These are phyloP conservation scores for Populus deltoides DNA, from an alignment of 345 rosid genomes.

Conservation along the genomic window DNA sequence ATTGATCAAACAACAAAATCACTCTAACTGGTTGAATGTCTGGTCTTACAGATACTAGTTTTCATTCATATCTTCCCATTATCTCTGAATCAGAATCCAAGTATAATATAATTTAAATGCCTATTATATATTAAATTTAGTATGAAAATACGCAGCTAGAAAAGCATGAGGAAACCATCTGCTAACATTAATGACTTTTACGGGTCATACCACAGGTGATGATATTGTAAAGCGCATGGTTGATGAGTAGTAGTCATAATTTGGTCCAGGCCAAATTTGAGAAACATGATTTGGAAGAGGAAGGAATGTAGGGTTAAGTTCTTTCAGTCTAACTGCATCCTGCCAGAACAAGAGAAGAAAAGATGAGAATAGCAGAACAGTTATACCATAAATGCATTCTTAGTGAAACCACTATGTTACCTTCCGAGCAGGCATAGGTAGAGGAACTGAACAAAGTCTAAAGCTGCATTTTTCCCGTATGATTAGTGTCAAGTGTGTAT, in stretches of 20 bases:
- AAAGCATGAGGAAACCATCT: constrained; percentile 2
- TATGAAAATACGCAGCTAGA: background rate
- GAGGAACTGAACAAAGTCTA: constrained; percentile 67
- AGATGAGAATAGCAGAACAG: constrained; percentile 12
- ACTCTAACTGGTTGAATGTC: background rate
- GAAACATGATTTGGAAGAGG: constrained; percentile 76
- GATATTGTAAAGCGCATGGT: constrained; percentile 82
- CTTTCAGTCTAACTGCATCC: constrained; percentile 55
- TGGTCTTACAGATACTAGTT: background rate
- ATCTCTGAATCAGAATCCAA: constrained; percentile 6
- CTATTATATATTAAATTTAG: background rate
- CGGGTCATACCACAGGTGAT: constrained; percentile 75
- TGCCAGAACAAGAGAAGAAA: constrained; percentile 25
- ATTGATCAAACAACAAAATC: too few species aligned
- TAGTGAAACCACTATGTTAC: constrained; percentile 27
- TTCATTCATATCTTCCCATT: background rate
- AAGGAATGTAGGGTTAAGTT: constrained; percentile 64
- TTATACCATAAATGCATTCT: constrained; percentile 4
- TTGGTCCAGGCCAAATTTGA: constrained; percentile 79
- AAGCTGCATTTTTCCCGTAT: constrained; percentile 51
- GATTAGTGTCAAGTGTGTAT: constrained; percentile 60
- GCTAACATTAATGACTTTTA: background rate
- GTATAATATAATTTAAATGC: background rate
- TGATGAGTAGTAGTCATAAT: constrained; percentile 74
- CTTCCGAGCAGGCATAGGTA: constrained; percentile 60